Conservation (phyloP, 805 yeast genomes). For the Zygosaccharomyces siamensis region DNA sequence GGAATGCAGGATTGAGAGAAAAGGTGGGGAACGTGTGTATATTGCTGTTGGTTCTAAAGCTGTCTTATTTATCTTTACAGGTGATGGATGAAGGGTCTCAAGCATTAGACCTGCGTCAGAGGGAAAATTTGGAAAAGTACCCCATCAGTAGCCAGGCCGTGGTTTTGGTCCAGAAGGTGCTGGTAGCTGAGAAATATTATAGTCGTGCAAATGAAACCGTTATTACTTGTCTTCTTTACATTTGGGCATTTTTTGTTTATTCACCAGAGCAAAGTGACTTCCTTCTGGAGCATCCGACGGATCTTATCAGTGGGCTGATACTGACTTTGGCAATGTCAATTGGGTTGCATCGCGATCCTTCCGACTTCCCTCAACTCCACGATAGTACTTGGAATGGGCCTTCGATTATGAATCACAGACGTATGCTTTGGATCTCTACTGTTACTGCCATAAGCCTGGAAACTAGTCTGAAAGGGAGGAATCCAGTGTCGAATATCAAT, state of each 20-base stretch:
- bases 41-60: conserved; percentile 26
- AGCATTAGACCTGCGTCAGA: conserved; percentile 11
- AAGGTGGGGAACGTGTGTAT: conserved; percentile 29
- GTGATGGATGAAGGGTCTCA: conserved; percentile 15
- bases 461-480: conserved; percentile 32
- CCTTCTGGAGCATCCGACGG: conserved; percentile 34
- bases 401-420: conserved; percentile 28
- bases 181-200: conserved; percentile 30
- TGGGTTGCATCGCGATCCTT: conserved; percentile 34
- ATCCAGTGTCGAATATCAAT: conserved; percentile 19
- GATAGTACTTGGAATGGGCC: conserved; percentile 18
- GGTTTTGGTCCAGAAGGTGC: conserved; percentile 25
- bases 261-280: conserved; percentile 36
- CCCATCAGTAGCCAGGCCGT: conserved; percentile 29
- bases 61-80: conserved; percentile 28
- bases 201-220: conserved; percentile 33
- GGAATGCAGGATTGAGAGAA: conserved; percentile 25
- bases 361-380: conserved; percentile 26
- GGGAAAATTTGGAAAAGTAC: conserved; percentile 20
- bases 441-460: conserved; percentile 26
- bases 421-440: conserved; percentile 30
- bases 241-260: conserved; percentile 33
- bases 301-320: conserved; percentile 29
- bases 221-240: conserved; percentile 28
- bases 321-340: conserved; percentile 31